Base-by-base conservation (phyloP, 768 basidiomycete genomes). In the Suillus occidentalis region DNA sequence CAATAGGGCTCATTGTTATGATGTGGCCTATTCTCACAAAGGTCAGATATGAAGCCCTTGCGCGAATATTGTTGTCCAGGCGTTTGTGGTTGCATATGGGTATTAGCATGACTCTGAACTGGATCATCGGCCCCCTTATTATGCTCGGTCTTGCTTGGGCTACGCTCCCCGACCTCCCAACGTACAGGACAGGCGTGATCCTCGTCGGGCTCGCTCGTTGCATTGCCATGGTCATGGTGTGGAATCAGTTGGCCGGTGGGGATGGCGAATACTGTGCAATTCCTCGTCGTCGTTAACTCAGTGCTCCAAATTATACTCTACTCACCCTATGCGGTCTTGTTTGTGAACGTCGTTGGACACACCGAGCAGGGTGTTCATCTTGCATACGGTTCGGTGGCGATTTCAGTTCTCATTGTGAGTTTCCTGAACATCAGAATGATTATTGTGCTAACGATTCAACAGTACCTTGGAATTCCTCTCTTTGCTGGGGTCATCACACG, bases 71-170 rank as follows among this genome's bases (percentile, higher is more conserved):
- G 67, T 72, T 76, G 2, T 82, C 86, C 1, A 74, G 72, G 25
- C 68, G 71, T 1, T 75, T 94, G 9, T 92, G 89, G 88, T 75
- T 81, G 20, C 92, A 95, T 69, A 79, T 94, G 66, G 76, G 75
- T 6, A 80, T 94, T 36, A 91, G 90, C 6, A 68, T 94, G 22
- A 28, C 87, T 34, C 77, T 94, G 31, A 94, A 93, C 72, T 95
- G 93, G 94, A 82, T 94, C 63, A 66, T 91, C 20, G 92, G 89
- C 1, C 93, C 93, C 0, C 82, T 94, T 60, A 70, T 93, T 20
- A 95, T 95, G 93, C 84, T 94, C n/a, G 92, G 81, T 3, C 72
- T 92, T 34, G 92, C 93, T 1, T 94, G 92, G 91, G 91, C 90
- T 14, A 90, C 91, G 4, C 82, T 95, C 0, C 93, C 92, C 1